phyloP scores from a whole-genome alignment of 2,329 filamentous ascomycete species.

The Verticillium zaregamsianum region DNA sequence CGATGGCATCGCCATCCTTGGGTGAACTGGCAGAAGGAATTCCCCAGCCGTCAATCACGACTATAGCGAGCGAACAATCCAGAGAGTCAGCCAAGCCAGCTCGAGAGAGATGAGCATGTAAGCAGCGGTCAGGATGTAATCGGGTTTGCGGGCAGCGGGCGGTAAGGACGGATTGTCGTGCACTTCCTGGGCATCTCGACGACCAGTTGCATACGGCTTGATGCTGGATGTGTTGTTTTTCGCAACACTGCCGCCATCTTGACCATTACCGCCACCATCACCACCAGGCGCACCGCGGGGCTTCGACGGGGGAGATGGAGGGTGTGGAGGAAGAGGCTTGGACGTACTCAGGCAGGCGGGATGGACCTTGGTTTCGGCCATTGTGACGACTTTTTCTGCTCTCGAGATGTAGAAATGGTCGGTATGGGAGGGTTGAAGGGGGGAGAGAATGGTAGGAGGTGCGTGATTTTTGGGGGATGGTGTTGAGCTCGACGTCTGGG shows the following conservation, averaged over 20 bases:
- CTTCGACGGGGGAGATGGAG: constrained; percentile 13
- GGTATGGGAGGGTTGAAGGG: neutral
- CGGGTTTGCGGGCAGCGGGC: constrained; percentile 15
- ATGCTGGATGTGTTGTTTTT: neutral
- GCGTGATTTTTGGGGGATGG: constrained; percentile 26
- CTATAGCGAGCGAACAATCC: constrained; percentile 51
- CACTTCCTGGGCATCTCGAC: neutral
- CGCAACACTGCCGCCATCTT: neutral
- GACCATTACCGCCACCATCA: constrained; percentile 2
- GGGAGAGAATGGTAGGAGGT: constrained; percentile 11
- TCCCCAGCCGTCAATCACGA: constrained; percentile 99
- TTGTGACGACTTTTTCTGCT: constrained; percentile 22
- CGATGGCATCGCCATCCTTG: constrained; percentile 90
- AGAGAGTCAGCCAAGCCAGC: constrained; percentile 54
- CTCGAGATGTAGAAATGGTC: constrained; percentile 1
- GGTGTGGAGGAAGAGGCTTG: constrained; percentile 24
- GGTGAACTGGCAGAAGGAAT: constrained; percentile 76
- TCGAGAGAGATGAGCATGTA: constrained; percentile 54
- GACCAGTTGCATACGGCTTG: neutral
- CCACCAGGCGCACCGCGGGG: constrained; percentile 7
- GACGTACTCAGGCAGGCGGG: constrained; percentile 57
- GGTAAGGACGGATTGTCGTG: neutral
- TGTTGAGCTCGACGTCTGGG: constrained; percentile 18
- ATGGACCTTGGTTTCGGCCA: constrained; percentile 44
- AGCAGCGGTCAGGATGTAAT: constrained; percentile 16